Evolutionary conservation across 1,284 basidiomycete genomes (phyloP).

Genomic region (Microbotryomycetes sp.): DNA sequence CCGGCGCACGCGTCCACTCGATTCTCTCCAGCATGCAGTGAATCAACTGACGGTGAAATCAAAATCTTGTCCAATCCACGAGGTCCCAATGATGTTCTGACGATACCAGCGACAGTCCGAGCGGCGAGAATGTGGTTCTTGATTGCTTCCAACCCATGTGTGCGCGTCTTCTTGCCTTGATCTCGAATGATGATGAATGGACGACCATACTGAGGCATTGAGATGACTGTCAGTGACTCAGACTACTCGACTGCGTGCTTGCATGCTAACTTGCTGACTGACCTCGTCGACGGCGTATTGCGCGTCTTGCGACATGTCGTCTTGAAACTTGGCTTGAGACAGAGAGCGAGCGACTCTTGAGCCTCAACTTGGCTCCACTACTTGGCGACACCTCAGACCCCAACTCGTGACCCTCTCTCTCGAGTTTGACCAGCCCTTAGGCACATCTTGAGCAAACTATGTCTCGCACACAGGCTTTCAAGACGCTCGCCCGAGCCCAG

Average conservation of each 20-base stretch:
- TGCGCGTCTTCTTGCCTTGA: slow-evolving; percentile 88
- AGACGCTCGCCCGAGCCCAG: no score
- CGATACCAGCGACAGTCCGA: slow-evolving; percentile 85
- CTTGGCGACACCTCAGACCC: no score
- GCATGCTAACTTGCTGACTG: not conserved
- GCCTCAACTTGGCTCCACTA: no score
- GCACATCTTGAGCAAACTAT: no score
- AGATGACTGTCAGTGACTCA: not conserved
- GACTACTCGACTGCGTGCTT: not conserved
- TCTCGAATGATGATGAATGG: slow-evolving; percentile 90
- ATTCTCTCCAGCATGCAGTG: not conserved
- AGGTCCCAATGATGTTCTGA: slow-evolving; percentile 90
- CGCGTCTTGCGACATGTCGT: slow-evolving; percentile 18
- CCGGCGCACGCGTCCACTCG: not conserved
- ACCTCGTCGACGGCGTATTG: slow-evolving; percentile 25
- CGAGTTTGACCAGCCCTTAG: no score
- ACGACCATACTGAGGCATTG: slow-evolving; percentile 69
- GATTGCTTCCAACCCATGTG: slow-evolving; percentile 91
- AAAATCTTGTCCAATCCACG: slow-evolving; percentile 98
- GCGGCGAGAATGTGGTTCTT: slow-evolving; percentile 97
- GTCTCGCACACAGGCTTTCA: no score
- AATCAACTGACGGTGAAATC: slow-evolving; percentile 49
- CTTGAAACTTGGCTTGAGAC: no score
- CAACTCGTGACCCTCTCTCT: no score
- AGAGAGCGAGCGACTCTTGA: no score